These are phyloP conservation scores for Ophiostoma quercus DNA, from an alignment of 2,329 filamentous ascomycete genomes.

Conservation along the genomic window DNA sequence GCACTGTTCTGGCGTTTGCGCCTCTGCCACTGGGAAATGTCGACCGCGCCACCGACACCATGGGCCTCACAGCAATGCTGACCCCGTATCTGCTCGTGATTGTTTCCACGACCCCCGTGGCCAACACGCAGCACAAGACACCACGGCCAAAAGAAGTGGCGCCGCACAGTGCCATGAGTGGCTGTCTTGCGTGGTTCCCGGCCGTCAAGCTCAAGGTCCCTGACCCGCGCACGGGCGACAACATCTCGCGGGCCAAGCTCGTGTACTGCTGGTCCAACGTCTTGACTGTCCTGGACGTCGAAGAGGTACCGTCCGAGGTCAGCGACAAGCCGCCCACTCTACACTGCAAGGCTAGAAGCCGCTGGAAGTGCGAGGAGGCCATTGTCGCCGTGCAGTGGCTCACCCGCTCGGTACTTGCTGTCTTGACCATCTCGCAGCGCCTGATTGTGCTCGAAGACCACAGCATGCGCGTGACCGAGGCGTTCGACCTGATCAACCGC, in stretches of 20 bases:
- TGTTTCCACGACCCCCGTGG: constrained; percentile 92
- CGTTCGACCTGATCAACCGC: constrained; percentile 84
- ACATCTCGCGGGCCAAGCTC: constrained; percentile 75
- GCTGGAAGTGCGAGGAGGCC: constrained; percentile 90
- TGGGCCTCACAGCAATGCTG: constrained; percentile 90
- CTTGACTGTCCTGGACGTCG: constrained; percentile 85
- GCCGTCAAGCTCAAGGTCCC: constrained; percentile 83
- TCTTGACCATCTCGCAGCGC: constrained; percentile 90
- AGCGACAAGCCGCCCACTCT: constrained; percentile 73
- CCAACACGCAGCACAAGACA: constrained; percentile 93
- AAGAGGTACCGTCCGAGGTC: constrained; percentile 61
- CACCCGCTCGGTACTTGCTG: constrained; percentile 82
- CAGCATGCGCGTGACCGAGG: constrained; percentile 79
- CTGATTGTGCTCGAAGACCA: constrained; percentile 88
- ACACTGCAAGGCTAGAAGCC: constrained; percentile 73
- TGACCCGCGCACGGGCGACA: constrained; percentile 60
- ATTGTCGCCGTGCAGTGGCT: constrained; percentile 97
- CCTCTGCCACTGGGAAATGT: constrained; percentile 90
- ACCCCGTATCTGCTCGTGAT: constrained; percentile 95
- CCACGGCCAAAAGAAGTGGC: constrained; percentile 84
- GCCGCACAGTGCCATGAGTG: constrained; percentile 86
- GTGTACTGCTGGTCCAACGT: constrained; percentile 99
- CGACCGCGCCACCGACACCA: constrained; percentile 76
- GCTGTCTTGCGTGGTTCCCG: constrained; percentile 94
- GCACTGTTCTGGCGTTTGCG: constrained; percentile 88